Evolutionary conservation across 495 filamentous ascomycete genomes (phyloP).

Genomic region (Extremus antarcticus): DNA sequence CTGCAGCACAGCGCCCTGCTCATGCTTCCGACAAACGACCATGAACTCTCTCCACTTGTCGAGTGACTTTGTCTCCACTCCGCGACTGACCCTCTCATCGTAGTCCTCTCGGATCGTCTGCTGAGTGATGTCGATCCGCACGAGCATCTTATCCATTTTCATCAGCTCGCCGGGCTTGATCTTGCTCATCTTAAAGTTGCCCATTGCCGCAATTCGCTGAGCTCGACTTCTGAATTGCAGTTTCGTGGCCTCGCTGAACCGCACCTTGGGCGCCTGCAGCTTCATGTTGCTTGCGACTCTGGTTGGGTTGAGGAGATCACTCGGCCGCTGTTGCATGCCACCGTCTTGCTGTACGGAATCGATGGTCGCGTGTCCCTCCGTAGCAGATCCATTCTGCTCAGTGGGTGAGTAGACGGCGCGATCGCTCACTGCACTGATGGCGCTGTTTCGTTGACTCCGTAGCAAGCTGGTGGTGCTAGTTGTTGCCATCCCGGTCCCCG

Average conservation of each 20-base stretch:
- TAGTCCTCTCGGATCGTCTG: conserved; percentile 47
- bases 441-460: conserved; percentile 6
- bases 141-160: conserved; percentile 67
- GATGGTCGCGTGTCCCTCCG: neutral
- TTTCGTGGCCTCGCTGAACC: conserved; percentile 18
- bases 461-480: conserved; percentile 19
- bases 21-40: conserved; percentile 46
- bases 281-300: conserved; percentile 2
- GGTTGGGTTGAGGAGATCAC: neutral
- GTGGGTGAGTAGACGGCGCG: neutral
- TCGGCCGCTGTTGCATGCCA: neutral
- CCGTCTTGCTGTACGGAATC: conserved; percentile 1
- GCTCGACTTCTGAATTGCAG: conserved; percentile 24
- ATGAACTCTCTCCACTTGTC: conserved; percentile 67
- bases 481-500: neutral
- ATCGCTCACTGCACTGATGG: neutral
- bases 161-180: conserved; percentile 52
- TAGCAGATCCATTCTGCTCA: neutral
- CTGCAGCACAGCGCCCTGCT: conserved; percentile 46
- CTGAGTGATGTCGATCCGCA: conserved; percentile 49
- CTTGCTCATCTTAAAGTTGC: conserved; percentile 21
- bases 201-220: conserved; percentile 21
- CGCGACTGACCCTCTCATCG: conserved; percentile 53
- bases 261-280: conserved; percentile 4
- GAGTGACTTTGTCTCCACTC: conserved; percentile 46